Conservation (phyloP, 2,329 filamentous ascomycete species). For the Alternaria dauci region DNA sequence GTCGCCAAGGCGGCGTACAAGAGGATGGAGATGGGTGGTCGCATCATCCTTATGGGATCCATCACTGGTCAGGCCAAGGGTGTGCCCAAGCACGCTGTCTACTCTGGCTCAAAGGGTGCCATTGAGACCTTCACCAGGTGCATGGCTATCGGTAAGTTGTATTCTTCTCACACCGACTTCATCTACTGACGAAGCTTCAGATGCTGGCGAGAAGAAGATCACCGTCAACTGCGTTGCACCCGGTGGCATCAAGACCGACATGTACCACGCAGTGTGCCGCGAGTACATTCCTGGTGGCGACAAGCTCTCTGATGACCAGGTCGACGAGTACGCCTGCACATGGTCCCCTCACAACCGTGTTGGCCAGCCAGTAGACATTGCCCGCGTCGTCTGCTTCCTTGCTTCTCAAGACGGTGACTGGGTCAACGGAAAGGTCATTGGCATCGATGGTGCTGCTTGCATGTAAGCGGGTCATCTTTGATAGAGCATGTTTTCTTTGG, state of each 20-base stretch:
- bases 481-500: slow-evolving; percentile 7
- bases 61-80: slow-evolving; percentile 66
- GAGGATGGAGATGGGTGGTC: slow-evolving; percentile 60
- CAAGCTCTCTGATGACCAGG: slow-evolving; percentile 64
- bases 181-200: slow-evolving; percentile 37
- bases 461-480: slow-evolving; percentile 42
- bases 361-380: slow-evolving; percentile 73
- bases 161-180: neutral
- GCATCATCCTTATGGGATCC: slow-evolving; percentile 64
- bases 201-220: slow-evolving; percentile 63
- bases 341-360: slow-evolving; percentile 72
- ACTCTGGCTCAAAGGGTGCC: slow-evolving; percentile 63
- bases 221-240: slow-evolving; percentile 69
- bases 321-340: slow-evolving; percentile 69
- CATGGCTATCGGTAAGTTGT: slow-evolving; percentile 59
- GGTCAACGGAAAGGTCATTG: slow-evolving; percentile 64
- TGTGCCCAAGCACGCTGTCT: slow-evolving; percentile 63
- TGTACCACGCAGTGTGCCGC: slow-evolving; percentile 70
- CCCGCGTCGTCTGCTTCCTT: slow-evolving; percentile 69
- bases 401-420: slow-evolving; percentile 65
- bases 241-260: slow-evolving; percentile 65
- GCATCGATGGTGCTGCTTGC: slow-evolving; percentile 56
- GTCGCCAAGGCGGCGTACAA: slow-evolving; percentile 66
- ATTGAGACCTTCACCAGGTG: slow-evolving; percentile 64
- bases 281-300: slow-evolving; percentile 69